These are phyloP conservation scores for Candida caryicola DNA, from an alignment of 805 yeast genomes.

Conservation along the genomic window DNA sequence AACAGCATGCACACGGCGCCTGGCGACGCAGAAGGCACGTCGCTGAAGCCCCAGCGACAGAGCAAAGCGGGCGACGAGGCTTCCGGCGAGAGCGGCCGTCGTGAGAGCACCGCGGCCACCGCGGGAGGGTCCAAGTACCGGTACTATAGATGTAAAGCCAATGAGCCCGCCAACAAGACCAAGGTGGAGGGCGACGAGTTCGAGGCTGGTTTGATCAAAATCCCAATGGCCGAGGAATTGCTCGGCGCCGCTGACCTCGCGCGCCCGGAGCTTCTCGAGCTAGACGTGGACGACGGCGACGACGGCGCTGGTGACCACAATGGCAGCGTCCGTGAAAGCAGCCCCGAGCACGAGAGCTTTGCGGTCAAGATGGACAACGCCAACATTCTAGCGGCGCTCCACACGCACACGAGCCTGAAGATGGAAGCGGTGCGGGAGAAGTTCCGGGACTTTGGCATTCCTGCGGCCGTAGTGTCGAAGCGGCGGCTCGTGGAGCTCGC, in stretches of 20 bases:
- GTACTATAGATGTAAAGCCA: not conserved
- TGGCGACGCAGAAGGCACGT: not conserved
- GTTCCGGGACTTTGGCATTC: slow-evolving; percentile 16
- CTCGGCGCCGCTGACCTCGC: not conserved
- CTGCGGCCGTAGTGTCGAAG: slow-evolving; percentile 29
- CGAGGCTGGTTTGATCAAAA: slow-evolving; percentile 2
- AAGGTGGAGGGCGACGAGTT: slow-evolving; percentile 3
- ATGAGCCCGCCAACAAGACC: not conserved
- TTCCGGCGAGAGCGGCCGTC: not conserved
- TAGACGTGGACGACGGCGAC: not conserved
- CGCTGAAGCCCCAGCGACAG: not conserved
- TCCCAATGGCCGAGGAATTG: not conserved
- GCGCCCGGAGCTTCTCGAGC: not conserved
- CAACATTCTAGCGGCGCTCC: slow-evolving; percentile 14
- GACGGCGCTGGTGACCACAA: no score
- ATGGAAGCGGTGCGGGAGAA: slow-evolving; percentile 13
- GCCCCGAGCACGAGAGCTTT: slow-evolving; percentile 6
- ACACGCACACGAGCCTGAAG: slow-evolving; percentile 12
- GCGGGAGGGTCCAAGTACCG: not conserved
- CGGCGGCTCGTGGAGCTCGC: slow-evolving; percentile 26
- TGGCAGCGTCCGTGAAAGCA: no score
- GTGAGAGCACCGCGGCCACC: not conserved
- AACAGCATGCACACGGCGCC: no score
- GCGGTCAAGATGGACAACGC: slow-evolving; percentile 10
- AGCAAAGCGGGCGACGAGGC: not conserved